A percentile compares a stretch with the other conserved stretches of the same genome.
Conservation (phyloP, 345 rosid genomes). For the Luvunga scandens region DNA sequence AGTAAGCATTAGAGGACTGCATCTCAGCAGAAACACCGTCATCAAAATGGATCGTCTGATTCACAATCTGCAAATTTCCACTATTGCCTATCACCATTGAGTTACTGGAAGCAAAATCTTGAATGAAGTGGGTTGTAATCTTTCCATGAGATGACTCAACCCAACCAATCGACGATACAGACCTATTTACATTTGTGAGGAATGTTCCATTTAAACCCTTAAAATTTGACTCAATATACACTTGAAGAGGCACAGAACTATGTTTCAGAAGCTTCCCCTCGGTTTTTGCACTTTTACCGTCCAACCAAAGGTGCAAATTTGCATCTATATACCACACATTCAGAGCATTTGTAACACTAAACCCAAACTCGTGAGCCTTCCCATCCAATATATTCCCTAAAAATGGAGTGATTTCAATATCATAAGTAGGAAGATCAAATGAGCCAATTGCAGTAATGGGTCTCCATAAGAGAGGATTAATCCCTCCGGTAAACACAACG, state of each 20-base stretch:
- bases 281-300: constrained; percentile 36
- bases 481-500: constrained; percentile 81
- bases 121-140: constrained; percentile 46
- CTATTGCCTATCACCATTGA: constrained; percentile 50
- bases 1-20: constrained; percentile 22
- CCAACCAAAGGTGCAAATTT: constrained; percentile 92
- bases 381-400: constrained; percentile 73
- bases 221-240: constrained; percentile 39
- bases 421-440: constrained; percentile 79
- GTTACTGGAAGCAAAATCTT: constrained; percentile 53
- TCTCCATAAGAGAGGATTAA: constrained; percentile 83
- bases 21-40: constrained; percentile 41
- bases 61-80: constrained; percentile 52
- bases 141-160: constrained; percentile 65
- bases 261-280: constrained; percentile 58
- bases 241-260: constrained; percentile 31
- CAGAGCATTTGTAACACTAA: constrained; percentile 74
- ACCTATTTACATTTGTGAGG: constrained; percentile 46
- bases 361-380: constrained; percentile 50
- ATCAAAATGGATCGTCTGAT: constrained; percentile 55
- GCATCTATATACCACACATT: constrained; percentile 84
- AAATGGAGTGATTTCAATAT: constrained; percentile 73
- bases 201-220: constrained; percentile 59
- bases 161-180: constrained; percentile 53
- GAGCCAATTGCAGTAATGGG: constrained; percentile 80